Percentiles rank a stretch among this genome's conserved stretches.
phyloP scores from a whole-genome alignment of 2,329 filamentous ascomycete genomes.

The Colletotrichum sp. region DNA sequence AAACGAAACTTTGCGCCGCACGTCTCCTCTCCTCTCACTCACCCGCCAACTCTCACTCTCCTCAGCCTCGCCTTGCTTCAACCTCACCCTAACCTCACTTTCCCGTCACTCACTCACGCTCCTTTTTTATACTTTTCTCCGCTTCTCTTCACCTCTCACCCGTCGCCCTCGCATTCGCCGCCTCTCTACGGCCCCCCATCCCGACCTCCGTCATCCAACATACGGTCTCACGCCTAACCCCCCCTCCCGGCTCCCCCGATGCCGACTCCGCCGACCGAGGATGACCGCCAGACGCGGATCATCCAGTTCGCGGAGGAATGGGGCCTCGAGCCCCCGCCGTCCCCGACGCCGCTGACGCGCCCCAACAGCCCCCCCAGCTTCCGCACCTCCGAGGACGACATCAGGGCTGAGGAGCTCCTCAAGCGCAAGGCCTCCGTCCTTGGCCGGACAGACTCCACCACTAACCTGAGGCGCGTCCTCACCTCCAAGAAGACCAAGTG shows the following conservation, averaged over 20 bases:
- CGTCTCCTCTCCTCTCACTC: slow-evolving; percentile 8
- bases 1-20: slow-evolving; percentile 21
- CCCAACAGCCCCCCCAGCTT: slow-evolving; percentile 48
- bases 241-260: slow-evolving; percentile 7
- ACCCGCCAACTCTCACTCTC: not conserved
- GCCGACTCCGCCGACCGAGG: slow-evolving; percentile 17
- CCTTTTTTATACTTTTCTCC: not conserved
- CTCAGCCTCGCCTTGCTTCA: not conserved
- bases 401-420: slow-evolving; percentile 58
- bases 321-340: slow-evolving; percentile 47
- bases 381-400: slow-evolving; percentile 53
- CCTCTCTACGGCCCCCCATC: not conserved
- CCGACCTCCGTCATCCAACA: not conserved
- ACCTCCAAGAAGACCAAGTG: slow-evolving; percentile 54
- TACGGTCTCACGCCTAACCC: not conserved
- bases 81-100: not conserved
- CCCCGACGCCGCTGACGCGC: slow-evolving; percentile 43
- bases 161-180: not conserved
- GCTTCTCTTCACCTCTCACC: not conserved
- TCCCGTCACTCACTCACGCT: not conserved
- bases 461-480: slow-evolving; percentile 43
- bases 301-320: slow-evolving; percentile 55
- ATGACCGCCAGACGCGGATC: slow-evolving; percentile 51
- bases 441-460: slow-evolving; percentile 31
- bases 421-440: slow-evolving; percentile 42